Evolutionary conservation across 2,329 filamentous ascomycete genomes (phyloP).

Genomic region (Xenosphaeropsis pyriputrescens): DNA sequence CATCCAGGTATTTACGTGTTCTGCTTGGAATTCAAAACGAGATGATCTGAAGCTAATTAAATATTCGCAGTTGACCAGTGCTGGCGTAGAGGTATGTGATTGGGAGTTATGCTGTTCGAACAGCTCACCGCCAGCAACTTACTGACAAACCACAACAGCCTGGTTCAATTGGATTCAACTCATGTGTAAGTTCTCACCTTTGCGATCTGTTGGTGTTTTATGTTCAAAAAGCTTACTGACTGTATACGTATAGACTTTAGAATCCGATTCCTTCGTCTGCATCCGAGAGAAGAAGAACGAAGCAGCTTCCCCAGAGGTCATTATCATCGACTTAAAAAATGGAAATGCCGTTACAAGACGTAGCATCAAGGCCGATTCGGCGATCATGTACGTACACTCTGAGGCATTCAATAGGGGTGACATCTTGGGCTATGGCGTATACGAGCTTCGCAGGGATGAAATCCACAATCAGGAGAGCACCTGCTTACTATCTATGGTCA

Average conservation of each 20-base stretch:
- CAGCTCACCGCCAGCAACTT: not conserved
- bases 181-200: slow-evolving; percentile 47
- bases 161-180: slow-evolving; percentile 71
- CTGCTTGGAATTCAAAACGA: slow-evolving; percentile 74
- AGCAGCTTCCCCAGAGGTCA: slow-evolving; percentile 75
- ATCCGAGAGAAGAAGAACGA: slow-evolving; percentile 88
- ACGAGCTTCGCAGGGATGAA: too few relatives aligned
- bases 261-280: slow-evolving; percentile 94
- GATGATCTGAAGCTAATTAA: slow-evolving; percentile 28
- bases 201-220: slow-evolving; percentile 2
- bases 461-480: too few relatives aligned
- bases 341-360: slow-evolving; percentile 88
- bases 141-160: slow-evolving; percentile 31
- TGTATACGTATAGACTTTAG: slow-evolving; percentile 57
- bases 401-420: too few relatives aligned
- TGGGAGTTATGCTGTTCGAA: too few relatives aligned
- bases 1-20: slow-evolving; percentile 64
- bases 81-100: slow-evolving; percentile 34
- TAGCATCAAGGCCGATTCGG: slow-evolving; percentile 97
- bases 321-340: slow-evolving; percentile 97
- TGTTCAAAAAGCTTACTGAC: slow-evolving; percentile 6
- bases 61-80: slow-evolving; percentile 29
- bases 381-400: slow-evolving; percentile 54
- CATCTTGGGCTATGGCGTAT: too few relatives aligned
- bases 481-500: too few relatives aligned